These are phyloP conservation scores for Rutstroemia sp. DNA, from an alignment of 2,329 filamentous ascomycete genomes.

Conservation along the genomic window DNA sequence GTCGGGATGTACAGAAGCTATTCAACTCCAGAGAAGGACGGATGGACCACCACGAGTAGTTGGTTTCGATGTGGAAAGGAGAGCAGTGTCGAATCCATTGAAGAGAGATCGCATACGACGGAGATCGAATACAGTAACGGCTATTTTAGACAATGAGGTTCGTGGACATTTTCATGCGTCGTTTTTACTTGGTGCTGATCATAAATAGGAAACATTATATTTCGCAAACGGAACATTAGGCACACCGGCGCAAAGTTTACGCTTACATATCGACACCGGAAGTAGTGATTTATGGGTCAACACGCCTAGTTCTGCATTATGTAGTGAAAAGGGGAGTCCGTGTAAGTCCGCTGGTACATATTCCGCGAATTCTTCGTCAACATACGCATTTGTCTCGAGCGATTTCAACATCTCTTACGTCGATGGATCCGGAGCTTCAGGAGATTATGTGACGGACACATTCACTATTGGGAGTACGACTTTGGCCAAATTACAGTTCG, in stretches of 20 bases:
- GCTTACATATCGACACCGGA: conserved; percentile 59
- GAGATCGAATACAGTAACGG: conserved; percentile 38
- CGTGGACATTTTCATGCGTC: background rate
- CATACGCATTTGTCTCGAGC: conserved; percentile 65
- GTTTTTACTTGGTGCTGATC: conserved; percentile 17
- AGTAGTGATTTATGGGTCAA: conserved; percentile 70
- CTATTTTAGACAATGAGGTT: conserved; percentile 50
- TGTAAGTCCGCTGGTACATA: conserved; percentile 63
- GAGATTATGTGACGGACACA: conserved; percentile 75
- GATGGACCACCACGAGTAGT: conserved; percentile 26
- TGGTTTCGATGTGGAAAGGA: conserved; percentile 26
- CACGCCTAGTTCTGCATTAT: conserved; percentile 52
- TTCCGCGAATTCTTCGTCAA: conserved; percentile 62
- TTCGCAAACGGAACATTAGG: conserved; percentile 56
- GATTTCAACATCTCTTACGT: conserved; percentile 85
- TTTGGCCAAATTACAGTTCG: conserved; percentile 58
- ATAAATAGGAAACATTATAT: conserved; percentile 50
- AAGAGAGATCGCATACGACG: conserved; percentile 32
- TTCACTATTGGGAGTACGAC: conserved; percentile 50
- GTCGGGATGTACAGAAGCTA: conserved; percentile 22
- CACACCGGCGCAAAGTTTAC: conserved; percentile 50
- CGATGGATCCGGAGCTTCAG: conserved; percentile 68
- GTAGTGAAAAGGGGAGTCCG: conserved; percentile 38
- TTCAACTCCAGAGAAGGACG: conserved; percentile 23
- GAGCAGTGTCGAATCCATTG: conserved; percentile 21